A percentile compares a stretch with the other conserved stretches of the same genome.
Evolutionary conservation across 2,329 filamentous ascomycete species (phyloP).

Genomic region (Verticillium tricorpus): DNA sequence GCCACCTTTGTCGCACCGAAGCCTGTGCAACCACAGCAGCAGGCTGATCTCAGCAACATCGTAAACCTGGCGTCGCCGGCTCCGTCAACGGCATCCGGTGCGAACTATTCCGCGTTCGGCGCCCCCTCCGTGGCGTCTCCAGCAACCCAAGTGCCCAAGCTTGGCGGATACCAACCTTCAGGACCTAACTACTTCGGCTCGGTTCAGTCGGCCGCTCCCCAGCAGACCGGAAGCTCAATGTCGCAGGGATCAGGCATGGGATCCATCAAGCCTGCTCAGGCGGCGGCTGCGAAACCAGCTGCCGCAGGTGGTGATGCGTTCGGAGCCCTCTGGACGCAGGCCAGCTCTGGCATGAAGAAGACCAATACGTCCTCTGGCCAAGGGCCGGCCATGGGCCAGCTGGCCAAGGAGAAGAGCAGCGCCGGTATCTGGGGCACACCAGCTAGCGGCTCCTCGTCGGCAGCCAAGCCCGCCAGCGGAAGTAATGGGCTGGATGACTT

Average conservation of each 20-base stretch:
- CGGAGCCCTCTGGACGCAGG: constrained; percentile 77
- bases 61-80: constrained; percentile 75
- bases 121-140: constrained; percentile 37
- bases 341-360: constrained; percentile 73
- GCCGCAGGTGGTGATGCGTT: constrained; percentile 76
- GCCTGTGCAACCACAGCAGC: constrained; percentile 78
- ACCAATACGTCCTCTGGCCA: constrained; percentile 52
- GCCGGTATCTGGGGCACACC: constrained; percentile 89
- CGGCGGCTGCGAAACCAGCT: constrained; percentile 49
- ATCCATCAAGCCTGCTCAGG: constrained; percentile 42
- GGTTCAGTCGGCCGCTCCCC: constrained; percentile 46
- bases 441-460: constrained; percentile 26
- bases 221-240: constrained; percentile 15
- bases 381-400: constrained; percentile 80
- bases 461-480: constrained; percentile 21
- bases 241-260: constrained; percentile 25
- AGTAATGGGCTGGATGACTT: constrained; percentile 42
- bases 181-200: constrained; percentile 96
- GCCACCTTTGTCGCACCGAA: constrained; percentile 76
- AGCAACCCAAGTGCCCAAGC: constrained; percentile 45
- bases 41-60: constrained; percentile 75
- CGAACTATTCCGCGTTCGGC: constrained; percentile 62
- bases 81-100: constrained; percentile 46
- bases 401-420: constrained; percentile 97
- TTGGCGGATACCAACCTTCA: constrained; percentile 65